Base-by-base conservation (phyloP, 371 early-diverging fungal species). In the Syncephalastrum racemosum region DNA sequence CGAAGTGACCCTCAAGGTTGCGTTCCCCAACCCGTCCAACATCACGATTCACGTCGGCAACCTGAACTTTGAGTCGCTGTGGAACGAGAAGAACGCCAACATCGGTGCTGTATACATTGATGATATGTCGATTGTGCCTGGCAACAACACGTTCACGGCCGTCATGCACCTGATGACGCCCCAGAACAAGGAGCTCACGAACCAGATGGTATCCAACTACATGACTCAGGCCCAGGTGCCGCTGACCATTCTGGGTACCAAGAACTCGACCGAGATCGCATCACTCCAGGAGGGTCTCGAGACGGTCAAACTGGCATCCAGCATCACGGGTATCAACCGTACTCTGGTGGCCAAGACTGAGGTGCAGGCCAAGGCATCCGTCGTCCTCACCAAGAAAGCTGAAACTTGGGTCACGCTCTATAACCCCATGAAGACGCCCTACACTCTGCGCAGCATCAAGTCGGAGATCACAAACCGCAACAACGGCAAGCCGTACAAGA, bases 21-120 rank as follows among this genome's bases (percentile, higher is more conserved):
- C 39, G 13, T 52, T 60, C 52, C 43, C 24, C 46, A 65, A 65
- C 48, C 86, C 86, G 4, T 82, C 83, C 13, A 70, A 70, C 18
- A 68, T 81, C 53, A 79, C 82, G 2, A 80, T 82, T 51, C 72
- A 64, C 44, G 57, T 82, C 40, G 83, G 82, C 27, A 65, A 80
- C 53, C 70, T 81, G 45, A 61, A 62, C 46, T 80, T 84, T 58
- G 58, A 73, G 48, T 68, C 79, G 36, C 41, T 56, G n/a, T 71
- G 71, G 57, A 59, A 68, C 24, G 75, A 75, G 4, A 53, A 53
- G 44, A 57, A 67, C 46, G 62, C 67, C 16, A 39, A 46, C 15
- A 64, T 84, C 54, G 82, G 80, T 52, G 48, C 57, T 46, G 69
- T 68, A 15, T 59, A 61, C 50, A 36, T 78, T 50, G 67, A 64